Base-by-base conservation (phyloP, 2,329 filamentous ascomycete species). In the Pleochaeta shiraiana region DNA sequence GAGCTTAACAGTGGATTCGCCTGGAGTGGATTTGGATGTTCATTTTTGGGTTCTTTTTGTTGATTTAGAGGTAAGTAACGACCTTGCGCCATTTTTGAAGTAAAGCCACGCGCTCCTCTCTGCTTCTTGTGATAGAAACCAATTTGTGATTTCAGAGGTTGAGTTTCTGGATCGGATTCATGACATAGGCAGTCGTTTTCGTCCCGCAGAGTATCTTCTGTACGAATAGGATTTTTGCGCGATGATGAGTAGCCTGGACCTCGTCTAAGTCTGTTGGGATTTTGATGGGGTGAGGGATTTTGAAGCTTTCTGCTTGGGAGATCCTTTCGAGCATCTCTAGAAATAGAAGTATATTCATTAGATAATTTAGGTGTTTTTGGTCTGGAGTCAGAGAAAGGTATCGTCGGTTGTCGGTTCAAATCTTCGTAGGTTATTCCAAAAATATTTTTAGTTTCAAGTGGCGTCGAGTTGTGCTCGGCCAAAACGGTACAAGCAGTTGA, bases 391-490 rank as follows among this genome's bases (percentile, higher is more conserved):
- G 26, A 19, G 77, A 79, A 37, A 90, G 83, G 0, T 88, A 95
- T 0, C 77, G 78, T 0, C 79, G 79, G 1, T 21, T 76, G 76
- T 39, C 76, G 75, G 7, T 78, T 68, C 43, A 50, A 19, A 28
- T 76, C 75, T 63, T 79, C 76, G 65, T 79, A 77, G 0, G 76
- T 73, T 0, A 74, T 70, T 0, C 21, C 21, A 9, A 79, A 81
- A 24, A 74, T 74, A 50, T 74, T 75, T 57, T 75, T 76, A 31
- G 71, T 71, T 63, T 78, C 77, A 16, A 77, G 66, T 0, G 77
- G 74, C 1, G 75, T 76, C 0, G 78, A 80, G 62, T 83, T 74
- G 64, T 85, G 82, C 73, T 87, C 87, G 67, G 87, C 82, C 11
- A 78, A 77, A 2, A 79, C 76, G 19, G 67, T 70, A 33, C 67